Conservation (phyloP, 169 alveolate genomes). For the Plasmodium vinckei region DNA sequence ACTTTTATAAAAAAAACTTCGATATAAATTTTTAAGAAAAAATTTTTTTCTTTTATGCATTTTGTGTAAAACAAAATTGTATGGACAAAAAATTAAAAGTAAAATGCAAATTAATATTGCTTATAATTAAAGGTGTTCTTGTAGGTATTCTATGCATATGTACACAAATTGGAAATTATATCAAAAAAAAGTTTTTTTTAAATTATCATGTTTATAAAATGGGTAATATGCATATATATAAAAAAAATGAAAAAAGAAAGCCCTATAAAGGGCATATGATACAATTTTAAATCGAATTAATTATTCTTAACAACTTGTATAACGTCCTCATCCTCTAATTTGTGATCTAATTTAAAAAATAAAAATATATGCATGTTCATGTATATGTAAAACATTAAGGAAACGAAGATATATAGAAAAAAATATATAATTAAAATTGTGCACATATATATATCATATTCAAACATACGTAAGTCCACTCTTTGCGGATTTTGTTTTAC, state of each 20-base stretch:
- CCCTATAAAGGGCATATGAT: not conserved
- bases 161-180: not conserved
- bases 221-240: not conserved
- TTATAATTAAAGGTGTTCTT: not conserved
- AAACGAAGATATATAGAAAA: not conserved
- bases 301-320: slow-evolving; percentile 85
- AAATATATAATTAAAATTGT: not conserved
- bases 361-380: slow-evolving; percentile 1
- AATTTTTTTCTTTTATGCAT: slow-evolving; percentile 2
- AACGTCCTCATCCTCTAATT: slow-evolving; percentile 87
- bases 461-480: slow-evolving; percentile 90
- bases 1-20: slow-evolving; percentile 28
- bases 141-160: slow-evolving; percentile 3
- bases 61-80: slow-evolving; percentile 8
- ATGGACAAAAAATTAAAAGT: not conserved
- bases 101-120: not conserved
- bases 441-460: slow-evolving; percentile 3
- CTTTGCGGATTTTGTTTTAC: slow-evolving; percentile 96
- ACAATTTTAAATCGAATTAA: not conserved
- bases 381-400: not conserved
- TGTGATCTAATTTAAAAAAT: slow-evolving; percentile 77
- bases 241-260: not conserved
- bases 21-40: slow-evolving; percentile 45
- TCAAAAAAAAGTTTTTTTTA: not conserved
- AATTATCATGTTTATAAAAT: not conserved